Evolutionary conservation across 805 yeast species (phyloP).

Genomic region (Candida pseudoglaebosa): DNA sequence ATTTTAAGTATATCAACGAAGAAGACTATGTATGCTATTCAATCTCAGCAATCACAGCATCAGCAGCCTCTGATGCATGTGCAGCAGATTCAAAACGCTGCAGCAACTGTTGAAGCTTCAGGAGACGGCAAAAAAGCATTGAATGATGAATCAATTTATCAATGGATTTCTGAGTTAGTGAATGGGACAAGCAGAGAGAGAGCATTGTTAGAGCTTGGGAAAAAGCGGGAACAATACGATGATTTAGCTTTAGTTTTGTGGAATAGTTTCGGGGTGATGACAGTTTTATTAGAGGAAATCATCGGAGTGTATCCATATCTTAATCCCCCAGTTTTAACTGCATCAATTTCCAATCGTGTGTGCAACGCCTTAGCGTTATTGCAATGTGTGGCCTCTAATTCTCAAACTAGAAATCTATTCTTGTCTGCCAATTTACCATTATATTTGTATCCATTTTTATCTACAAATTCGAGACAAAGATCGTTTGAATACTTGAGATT

Average conservation of each 20-base stretch:
- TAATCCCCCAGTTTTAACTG: slow-evolving; percentile 80
- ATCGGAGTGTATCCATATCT: slow-evolving; percentile 85
- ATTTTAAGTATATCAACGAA: background rate
- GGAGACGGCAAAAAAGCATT: slow-evolving; percentile 24
- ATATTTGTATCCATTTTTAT: slow-evolving; percentile 88
- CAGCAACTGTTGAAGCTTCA: background rate
- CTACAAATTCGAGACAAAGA: slow-evolving; percentile 85
- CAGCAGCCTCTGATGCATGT: background rate
- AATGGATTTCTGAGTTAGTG: slow-evolving; percentile 86
- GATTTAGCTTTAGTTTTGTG: slow-evolving; percentile 90
- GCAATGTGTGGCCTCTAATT: slow-evolving; percentile 96
- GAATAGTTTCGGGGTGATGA: slow-evolving; percentile 97
- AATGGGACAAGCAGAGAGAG: slow-evolving; percentile 91
- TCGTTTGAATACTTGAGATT: slow-evolving; percentile 91
- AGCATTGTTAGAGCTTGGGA: slow-evolving; percentile 87
- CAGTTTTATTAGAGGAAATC: slow-evolving; percentile 84
- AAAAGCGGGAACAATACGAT: slow-evolving; percentile 90
- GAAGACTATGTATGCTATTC: slow-evolving; percentile 2
- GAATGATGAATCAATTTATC: slow-evolving; percentile 74
- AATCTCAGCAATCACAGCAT: background rate
- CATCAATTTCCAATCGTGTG: slow-evolving; percentile 86
- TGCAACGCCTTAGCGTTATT: slow-evolving; percentile 92
- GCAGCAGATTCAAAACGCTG: background rate
- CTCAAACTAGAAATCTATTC: slow-evolving; percentile 81
- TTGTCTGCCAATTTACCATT: slow-evolving; percentile 88